Base-by-base conservation (phyloP, 768 basidiomycete species). In the Macrocybe gigantea region DNA sequence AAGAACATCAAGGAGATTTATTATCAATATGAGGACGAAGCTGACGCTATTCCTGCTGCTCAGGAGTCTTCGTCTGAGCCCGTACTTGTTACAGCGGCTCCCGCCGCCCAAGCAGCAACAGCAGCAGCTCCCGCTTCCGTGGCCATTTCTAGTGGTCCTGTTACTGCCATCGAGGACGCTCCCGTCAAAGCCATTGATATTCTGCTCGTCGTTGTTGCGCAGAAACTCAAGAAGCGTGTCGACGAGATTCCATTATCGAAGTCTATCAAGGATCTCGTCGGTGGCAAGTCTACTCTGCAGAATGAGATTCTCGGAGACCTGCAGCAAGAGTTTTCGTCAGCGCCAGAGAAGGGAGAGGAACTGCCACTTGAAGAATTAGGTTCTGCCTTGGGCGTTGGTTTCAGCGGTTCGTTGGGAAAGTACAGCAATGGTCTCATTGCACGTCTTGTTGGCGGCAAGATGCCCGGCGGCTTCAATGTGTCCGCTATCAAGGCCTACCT, bases 281-380 rank as follows among this genome's bases (percentile, higher is more conserved):
- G 93, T 30, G 96, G 96, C 54, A 99, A 99, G 69, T 98, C 95
- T 12, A 99, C 96, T 0, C 74, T 99, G 50, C 96, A 98, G 69
- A 99, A 99, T 64, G 96, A 99, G 65, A 97, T 99, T 52, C 72
- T 99, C 38, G 96, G 96, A 41, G 96, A 98, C 62, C 77, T 99
- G 35, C 93, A 96, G 61, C 81, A 91, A 58, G 96, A 99, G 64
- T 99, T 99, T 64, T 59, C 83, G 4, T 89, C 91, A 6, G 92
- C 95, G 1, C 96, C 96, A 0, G 96, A 99, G 73, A 99, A 98
- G 73, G 93, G 90, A 7, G 96, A 99, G 65, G 96, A 99, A 59
- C 78, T 99, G 37, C 87, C 96, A 33, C 80, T 99, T 43, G 93
- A 97, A 56, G 96, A 99, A 62, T 83, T 99, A 7, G 96, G 93